Percentiles rank a stretch among this genome's conserved stretches.
phyloP scores from a whole-genome alignment of 768 basidiomycete species.

The Galerina sulciceps region DNA sequence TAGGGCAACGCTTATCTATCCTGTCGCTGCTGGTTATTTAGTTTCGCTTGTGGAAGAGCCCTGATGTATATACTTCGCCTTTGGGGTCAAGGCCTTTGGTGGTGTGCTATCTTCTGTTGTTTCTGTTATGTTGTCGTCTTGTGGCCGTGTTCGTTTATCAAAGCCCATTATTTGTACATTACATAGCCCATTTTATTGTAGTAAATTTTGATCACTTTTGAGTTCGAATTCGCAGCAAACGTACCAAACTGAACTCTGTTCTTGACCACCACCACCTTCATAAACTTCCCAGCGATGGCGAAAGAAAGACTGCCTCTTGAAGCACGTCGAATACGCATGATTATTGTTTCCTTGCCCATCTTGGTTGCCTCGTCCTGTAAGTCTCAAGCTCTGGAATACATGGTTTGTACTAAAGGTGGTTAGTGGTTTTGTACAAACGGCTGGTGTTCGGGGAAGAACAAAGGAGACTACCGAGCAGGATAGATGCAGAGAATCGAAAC shows the following conservation, averaged over 20 bases:
- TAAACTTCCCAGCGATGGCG: slow-evolving; percentile 21
- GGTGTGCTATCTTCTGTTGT: background rate
- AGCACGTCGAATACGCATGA: slow-evolving; percentile 46
- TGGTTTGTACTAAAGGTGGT: background rate
- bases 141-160: background rate
- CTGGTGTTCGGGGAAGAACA: slow-evolving; percentile 49
- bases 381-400: slow-evolving; percentile 26
- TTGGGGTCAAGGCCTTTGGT: background rate
- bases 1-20: slow-evolving; percentile 36
- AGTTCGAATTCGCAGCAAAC: background rate
- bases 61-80: background rate
- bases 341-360: slow-evolving; percentile 68
- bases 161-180: background rate
- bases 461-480: slow-evolving; percentile 29
- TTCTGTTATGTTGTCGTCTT: background rate
- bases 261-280: slow-evolving; percentile 11
- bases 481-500: slow-evolving; percentile 17
- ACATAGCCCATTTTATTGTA: background rate
- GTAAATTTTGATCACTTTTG: background rate
- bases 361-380: slow-evolving; percentile 67
- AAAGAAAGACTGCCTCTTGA: slow-evolving; percentile 35
- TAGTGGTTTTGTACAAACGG: slow-evolving; percentile 72
- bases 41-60: slow-evolving; percentile 35
- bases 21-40: slow-evolving; percentile 37
- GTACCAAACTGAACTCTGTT: background rate